phyloP scores from a whole-genome alignment of 2,329 filamentous ascomycete species.

The Xylaria sp. region DNA sequence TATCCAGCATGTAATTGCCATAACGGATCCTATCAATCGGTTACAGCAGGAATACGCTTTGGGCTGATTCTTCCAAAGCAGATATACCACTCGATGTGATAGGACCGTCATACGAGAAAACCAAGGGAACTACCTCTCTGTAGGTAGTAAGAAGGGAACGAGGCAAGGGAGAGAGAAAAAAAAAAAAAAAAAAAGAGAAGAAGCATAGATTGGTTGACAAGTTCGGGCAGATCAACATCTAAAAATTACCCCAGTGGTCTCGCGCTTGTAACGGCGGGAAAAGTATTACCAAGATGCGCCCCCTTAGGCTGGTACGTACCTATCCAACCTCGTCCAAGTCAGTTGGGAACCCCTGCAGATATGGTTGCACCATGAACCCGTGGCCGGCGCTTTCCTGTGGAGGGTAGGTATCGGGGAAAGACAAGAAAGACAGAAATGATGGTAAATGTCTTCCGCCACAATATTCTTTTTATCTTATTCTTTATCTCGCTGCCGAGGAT shows the following conservation, averaged over 20 bases:
- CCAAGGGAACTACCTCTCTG: too few relatives aligned
- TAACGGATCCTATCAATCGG: too few relatives aligned
- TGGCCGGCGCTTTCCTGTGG: neutral
- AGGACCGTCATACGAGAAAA: neutral
- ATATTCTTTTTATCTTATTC: neutral
- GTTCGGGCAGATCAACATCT: conserved; percentile 6
- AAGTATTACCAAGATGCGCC: neutral
- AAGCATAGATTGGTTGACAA: conserved; percentile 10
- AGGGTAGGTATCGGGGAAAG: neutral
- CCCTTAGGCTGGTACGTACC: neutral
- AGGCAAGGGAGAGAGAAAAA: neutral
- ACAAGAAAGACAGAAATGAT: neutral
- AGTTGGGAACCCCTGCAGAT: conserved; percentile 11
- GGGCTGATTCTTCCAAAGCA: too few relatives aligned
- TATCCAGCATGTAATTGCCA: too few relatives aligned
- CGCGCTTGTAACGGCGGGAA: neutral
- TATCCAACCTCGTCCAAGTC: conserved; percentile 1
- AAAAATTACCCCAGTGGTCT: neutral
- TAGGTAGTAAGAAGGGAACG: too few relatives aligned
- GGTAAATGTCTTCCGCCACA: neutral
- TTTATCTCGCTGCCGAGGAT: neutral
- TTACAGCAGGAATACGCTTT: too few relatives aligned
- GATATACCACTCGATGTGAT: neutral
- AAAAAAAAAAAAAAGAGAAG: neutral
- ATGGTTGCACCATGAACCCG: conserved; percentile 2